Percentiles rank a stretch among this genome's conserved stretches.
phyloP scores from a whole-genome alignment of 139 green algal genomes.

The Zygnema cylindricum region DNA sequence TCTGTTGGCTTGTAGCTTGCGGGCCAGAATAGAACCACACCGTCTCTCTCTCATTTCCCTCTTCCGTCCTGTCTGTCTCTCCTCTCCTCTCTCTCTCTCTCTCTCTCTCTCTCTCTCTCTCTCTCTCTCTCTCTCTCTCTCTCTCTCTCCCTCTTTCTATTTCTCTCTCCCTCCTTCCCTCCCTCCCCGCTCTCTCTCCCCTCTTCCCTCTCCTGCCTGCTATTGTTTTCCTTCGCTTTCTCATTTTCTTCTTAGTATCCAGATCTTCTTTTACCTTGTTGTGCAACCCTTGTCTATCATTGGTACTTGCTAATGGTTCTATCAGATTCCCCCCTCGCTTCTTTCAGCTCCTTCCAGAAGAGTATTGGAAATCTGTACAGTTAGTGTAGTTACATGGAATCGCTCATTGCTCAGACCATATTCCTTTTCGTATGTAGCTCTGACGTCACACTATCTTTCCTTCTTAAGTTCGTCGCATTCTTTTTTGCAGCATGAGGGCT shows the following conservation, averaged over 20 bases:
- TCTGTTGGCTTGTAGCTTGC: conserved; percentile 18
- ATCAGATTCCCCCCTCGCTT: conserved; percentile 17
- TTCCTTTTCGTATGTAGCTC: not conserved
- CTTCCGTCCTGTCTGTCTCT: not conserved
- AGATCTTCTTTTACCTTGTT: no score
- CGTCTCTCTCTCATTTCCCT: not conserved
- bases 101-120: no score
- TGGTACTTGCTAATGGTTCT: conserved; percentile 2
- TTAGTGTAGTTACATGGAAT: not conserved
- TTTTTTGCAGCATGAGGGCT: conserved; percentile 46
- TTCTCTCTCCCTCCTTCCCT: no score
- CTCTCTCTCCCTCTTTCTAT: no score
- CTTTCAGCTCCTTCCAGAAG: not conserved
- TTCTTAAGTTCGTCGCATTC: not conserved
- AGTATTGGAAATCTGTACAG: not conserved
- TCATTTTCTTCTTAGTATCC: no score
- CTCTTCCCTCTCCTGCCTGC: no score
- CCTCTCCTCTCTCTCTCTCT: no score
- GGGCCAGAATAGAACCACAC: not conserved
- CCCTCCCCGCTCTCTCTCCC: no score
- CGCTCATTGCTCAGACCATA: not conserved
- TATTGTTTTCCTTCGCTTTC: no score
- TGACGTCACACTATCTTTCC: not conserved
- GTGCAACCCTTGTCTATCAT: no score
- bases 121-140: no score